These are phyloP conservation scores for Testicularia cyperi DNA, from an alignment of 1,284 basidiomycete genomes.

Conservation along the genomic window DNA sequence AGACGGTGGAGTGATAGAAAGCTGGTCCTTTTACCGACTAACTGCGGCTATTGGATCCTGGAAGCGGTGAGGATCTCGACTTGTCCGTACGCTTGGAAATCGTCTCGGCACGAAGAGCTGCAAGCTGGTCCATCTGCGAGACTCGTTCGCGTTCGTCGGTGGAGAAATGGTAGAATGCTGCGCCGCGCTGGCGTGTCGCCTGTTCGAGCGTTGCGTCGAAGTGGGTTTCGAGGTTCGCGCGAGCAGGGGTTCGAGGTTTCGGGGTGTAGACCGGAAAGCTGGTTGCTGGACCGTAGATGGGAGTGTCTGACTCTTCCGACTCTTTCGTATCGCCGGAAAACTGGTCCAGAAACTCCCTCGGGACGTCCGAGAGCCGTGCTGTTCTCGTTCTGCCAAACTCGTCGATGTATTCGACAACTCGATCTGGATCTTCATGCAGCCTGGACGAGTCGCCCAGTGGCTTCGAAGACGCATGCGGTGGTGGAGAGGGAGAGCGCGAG, in stretches of 20 bases:
- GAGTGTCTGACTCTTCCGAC: constrained; percentile 8
- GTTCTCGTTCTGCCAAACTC: constrained; percentile 78
- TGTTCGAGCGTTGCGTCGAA: constrained; percentile 81
- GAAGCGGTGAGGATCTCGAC: too few relatives aligned
- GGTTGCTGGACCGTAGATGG: constrained; percentile 59
- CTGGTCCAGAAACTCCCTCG: constrained; percentile 68
- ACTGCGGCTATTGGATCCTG: too few relatives aligned
- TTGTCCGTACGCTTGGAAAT: too few relatives aligned
- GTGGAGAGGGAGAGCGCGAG: not conserved
- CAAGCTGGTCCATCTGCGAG: constrained; percentile 77
- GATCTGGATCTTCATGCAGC: constrained; percentile 73
- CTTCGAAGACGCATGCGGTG: constrained; percentile 52
- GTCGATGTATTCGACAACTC: constrained; percentile 78
- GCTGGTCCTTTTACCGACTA: too few relatives aligned
- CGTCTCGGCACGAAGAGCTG: constrained; percentile 71
- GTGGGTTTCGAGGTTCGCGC: constrained; percentile 65
- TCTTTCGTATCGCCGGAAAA: constrained; percentile 5
- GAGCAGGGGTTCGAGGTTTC: not conserved
- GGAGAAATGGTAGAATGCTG: constrained; percentile 86
- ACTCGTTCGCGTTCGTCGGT: constrained; percentile 73
- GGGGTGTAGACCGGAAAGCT: constrained; percentile 80
- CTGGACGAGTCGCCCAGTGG: too few relatives aligned
- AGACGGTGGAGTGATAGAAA: too few relatives aligned
- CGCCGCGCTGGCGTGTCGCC: constrained; percentile 82
- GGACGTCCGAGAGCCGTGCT: constrained; percentile 73